These are phyloP conservation scores for Lachancea kluyveri DNA, from an alignment of 805 yeast species.

Conservation along the genomic window DNA sequence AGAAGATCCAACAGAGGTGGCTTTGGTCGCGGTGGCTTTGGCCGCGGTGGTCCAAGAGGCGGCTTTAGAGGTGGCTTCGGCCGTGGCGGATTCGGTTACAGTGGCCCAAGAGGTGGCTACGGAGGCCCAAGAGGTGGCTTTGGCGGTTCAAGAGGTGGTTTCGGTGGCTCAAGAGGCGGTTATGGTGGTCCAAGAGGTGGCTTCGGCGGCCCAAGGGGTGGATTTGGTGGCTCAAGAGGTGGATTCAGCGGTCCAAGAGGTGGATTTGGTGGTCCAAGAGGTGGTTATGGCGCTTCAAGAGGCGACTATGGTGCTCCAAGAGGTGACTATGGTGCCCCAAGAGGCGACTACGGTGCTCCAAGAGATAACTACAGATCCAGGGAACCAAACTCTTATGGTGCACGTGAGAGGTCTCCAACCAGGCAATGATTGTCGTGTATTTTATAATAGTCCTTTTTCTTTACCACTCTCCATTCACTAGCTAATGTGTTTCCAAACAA, in stretches of 20 bases:
- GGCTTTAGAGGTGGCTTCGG: constrained; percentile 44
- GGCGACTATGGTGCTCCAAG: constrained; percentile 22
- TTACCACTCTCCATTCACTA: too few relatives aligned
- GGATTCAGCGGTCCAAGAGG: constrained; percentile 38
- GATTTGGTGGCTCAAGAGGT: constrained; percentile 35
- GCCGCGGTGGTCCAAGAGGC: constrained; percentile 36
- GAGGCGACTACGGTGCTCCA: constrained; percentile 29
- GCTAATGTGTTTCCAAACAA: too few relatives aligned
- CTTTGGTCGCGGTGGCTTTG: constrained; percentile 45
- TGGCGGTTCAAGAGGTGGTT: constrained; percentile 37
- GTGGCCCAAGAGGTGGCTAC: constrained; percentile 36
- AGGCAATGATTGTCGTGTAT: constrained; percentile 49
- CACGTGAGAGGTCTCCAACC: constrained; percentile 71
- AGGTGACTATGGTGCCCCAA: constrained; percentile 25
- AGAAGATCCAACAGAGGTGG: constrained; percentile 43
- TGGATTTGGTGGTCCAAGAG: constrained; percentile 32
- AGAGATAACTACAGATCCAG: constrained; percentile 44
- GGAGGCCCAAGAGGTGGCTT: constrained; percentile 24
- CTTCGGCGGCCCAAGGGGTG: constrained; percentile 40
- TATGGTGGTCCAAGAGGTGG: constrained; percentile 37
- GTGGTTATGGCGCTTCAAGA: constrained; percentile 31
- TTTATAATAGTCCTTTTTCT: too few relatives aligned
- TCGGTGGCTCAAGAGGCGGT: constrained; percentile 36
- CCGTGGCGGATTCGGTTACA: constrained; percentile 29
- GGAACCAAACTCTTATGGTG: constrained; percentile 39